These are phyloP conservation scores for Tylopilus rubrobrunneus DNA, from an alignment of 768 basidiomycete genomes.

Conservation along the genomic window DNA sequence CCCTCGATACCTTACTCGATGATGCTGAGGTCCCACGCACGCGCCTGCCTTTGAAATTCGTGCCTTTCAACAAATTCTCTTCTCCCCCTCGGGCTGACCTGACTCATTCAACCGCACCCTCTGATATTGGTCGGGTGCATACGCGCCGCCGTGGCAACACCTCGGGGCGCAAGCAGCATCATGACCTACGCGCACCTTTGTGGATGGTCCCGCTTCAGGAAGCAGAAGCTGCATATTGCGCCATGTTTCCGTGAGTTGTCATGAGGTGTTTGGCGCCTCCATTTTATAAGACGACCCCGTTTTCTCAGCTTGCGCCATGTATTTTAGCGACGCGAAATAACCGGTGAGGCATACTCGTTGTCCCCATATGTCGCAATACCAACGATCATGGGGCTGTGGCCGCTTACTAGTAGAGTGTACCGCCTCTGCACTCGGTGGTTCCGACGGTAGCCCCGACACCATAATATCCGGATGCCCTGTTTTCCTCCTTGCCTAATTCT, in stretches of 20 bases:
- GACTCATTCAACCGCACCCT: neutral
- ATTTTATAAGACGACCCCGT: conserved; percentile 4
- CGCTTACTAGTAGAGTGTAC: neutral
- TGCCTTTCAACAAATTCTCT: conserved; percentile 23
- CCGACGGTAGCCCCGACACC: neutral
- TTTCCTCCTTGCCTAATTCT: no score
- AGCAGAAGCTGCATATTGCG: conserved; percentile 26
- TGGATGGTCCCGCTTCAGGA: conserved; percentile 23
- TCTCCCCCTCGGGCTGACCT: neutral
- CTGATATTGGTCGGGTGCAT: neutral
- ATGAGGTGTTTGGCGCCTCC: neutral
- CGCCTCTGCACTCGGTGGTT: neutral
- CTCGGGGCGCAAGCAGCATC: neutral
- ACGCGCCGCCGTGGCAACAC: neutral
- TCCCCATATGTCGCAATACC: neutral
- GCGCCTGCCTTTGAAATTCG: conserved; percentile 27
- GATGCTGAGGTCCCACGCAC: conserved; percentile 6
- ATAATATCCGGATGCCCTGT: no score
- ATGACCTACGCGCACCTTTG: conserved; percentile 16
- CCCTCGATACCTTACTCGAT: conserved; percentile 14
- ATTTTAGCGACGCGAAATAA: neutral
- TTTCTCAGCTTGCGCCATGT: neutral
- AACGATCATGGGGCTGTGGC: neutral
- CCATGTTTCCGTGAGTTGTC: conserved; percentile 24
- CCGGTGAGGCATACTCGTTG: neutral